phyloP scores from a whole-genome alignment of 2,329 filamentous ascomycete genomes.

The Annulohypoxylon truncatum region DNA sequence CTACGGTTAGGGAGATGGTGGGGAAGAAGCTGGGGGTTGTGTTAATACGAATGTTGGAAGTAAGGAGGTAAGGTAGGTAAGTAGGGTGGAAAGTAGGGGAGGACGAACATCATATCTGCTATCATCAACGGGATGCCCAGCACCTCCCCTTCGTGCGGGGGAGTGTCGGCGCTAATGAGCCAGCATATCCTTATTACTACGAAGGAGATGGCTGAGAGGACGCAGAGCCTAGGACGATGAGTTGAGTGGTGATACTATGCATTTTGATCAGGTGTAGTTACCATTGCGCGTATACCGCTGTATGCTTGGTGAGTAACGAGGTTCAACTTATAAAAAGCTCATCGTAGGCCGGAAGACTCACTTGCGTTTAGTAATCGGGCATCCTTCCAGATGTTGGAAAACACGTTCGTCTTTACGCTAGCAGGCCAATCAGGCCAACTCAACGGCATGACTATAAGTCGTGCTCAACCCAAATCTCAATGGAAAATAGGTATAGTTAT shows the following conservation, averaged over 20 bases:
- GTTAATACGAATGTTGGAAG: too few species aligned
- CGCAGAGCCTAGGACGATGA: slow-evolving; percentile 6
- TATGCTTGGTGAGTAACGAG: slow-evolving; percentile 2
- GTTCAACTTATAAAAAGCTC: not conserved
- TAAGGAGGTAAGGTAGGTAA: not conserved
- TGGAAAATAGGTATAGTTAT: not conserved
- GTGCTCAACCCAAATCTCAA: not conserved
- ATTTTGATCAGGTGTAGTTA: not conserved
- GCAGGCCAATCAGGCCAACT: not conserved
- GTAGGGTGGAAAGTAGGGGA: not conserved
- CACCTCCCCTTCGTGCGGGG: not conserved
- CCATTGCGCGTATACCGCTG: slow-evolving; percentile 33
- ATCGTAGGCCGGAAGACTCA: slow-evolving; percentile 1
- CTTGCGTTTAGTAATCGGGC: slow-evolving; percentile 20
- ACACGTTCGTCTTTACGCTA: slow-evolving; percentile 2
- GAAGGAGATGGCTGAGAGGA: slow-evolving; percentile 13
- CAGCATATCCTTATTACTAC: slow-evolving; percentile 12
- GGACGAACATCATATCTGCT: slow-evolving; percentile 20
- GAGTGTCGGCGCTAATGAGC: not conserved
- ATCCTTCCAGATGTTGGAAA: slow-evolving; percentile 18
- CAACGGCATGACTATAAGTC: not conserved
- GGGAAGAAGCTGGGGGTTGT: not conserved
- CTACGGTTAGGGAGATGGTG: not conserved
- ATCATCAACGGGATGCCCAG: not conserved
- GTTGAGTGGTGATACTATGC: not conserved